Evolutionary conservation across 2,329 filamentous ascomycete genomes (phyloP), one percentile per base, ranked within the genome.

Genomic region (Fusarium clavum): DNA sequence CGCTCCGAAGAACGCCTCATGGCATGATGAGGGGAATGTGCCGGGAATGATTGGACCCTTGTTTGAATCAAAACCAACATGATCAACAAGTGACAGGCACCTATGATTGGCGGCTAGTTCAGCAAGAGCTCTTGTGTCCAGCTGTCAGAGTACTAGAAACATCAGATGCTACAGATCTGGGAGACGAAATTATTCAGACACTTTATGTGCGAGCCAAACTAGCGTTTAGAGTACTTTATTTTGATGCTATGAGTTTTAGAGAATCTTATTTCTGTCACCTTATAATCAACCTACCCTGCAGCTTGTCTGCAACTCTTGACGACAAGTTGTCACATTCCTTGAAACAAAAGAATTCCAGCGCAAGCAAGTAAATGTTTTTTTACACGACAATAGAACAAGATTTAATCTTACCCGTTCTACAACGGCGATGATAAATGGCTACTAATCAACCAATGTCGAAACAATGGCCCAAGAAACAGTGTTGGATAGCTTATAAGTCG

Each of bases 1-100:
- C 56, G 32, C 64, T 59, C 69, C 64, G 69, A 51, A 38, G 43
- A 58, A 56, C 32, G 27, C 43, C 61, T 66, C 43, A 54, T 71
- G 56, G 45, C 45, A 61, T 69, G 63, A 67, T 12, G 16, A 38
- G 38, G 49, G 56, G 41, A 62, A 66, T 61, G n/a, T 38, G 43
- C 51, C 60, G 48, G 49, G 44, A 49, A 52, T 54, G 30, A 32
- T 38, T 57, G 27, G 49, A 41, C 57, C 45, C 47, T 57, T 67
- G 40, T 43, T 47, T 40, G n/a, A 10, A 20, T 32, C 24, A 55
- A 45, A 54, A 16, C 30, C 27, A 32, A n/a, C 52, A 55, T 45
- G 29, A 56, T 34, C 30, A 24, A 34, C 20, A 20, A 27, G 9
- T 52, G 24, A 27, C 22, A 52, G 13, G 32, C 10, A 14, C 9